Percentiles rank a stretch among this genome's conserved stretches.
Evolutionary conservation across 2,329 filamentous ascomycete species (phyloP).

Genomic region (Neofusicoccum sp.): DNA sequence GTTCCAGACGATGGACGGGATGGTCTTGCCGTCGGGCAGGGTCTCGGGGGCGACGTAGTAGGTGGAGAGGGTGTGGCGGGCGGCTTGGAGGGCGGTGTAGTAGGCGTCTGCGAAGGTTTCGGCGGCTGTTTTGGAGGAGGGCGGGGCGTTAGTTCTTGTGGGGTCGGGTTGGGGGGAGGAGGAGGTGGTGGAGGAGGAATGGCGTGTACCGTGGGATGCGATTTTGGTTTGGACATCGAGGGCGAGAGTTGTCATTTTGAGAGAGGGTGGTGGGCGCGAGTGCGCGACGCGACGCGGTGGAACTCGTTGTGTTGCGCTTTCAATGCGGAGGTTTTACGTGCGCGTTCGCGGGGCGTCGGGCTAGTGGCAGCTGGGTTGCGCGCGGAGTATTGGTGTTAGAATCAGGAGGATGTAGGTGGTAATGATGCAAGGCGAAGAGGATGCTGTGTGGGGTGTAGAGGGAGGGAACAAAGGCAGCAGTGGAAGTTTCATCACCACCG

Average conservation of each 20-base stretch:
- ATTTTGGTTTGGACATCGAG: conserved; percentile 12
- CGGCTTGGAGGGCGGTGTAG: conserved; percentile 71
- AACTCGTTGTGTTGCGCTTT: not conserved
- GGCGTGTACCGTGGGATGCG: not conserved
- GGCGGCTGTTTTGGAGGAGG: no score
- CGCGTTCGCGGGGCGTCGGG: not conserved
- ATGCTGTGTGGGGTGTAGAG: not conserved
- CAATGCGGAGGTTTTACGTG: not conserved
- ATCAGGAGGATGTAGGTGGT: not conserved
- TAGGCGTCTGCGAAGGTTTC: conserved; percentile 72
- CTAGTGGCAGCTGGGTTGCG: not conserved
- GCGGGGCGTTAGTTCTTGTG: not conserved
- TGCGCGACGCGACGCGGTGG: not conserved
- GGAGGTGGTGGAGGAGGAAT: not conserved
- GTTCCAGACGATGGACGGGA: conserved; percentile 77
- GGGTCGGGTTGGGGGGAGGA: not conserved
- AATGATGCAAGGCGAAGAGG: no score
- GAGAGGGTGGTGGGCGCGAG: not conserved
- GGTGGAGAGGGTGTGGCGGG: conserved; percentile 58
- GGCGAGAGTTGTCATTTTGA: conserved; percentile 3
- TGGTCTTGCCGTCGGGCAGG: conserved; percentile 54
- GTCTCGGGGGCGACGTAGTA: conserved; percentile 70
- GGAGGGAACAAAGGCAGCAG: not conserved
- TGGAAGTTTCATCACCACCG: not conserved
- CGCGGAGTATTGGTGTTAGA: not conserved